A percentile compares a stretch with the other conserved stretches of the same genome.
These are phyloP conservation scores for Phylloporus scabripes DNA, from an alignment of 768 basidiomycete species.

Conservation along the genomic window DNA sequence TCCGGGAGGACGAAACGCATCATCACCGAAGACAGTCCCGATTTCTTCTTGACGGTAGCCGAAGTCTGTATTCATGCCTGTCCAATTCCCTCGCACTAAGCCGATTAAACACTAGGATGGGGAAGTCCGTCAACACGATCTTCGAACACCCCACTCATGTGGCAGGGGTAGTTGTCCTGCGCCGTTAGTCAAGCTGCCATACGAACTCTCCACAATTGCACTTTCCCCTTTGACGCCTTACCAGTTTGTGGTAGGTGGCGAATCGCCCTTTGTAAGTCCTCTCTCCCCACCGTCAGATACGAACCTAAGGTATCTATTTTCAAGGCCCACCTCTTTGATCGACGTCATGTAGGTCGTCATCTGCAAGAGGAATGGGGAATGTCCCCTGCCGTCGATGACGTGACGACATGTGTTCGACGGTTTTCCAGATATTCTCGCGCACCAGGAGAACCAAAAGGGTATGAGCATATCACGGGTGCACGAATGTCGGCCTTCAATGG, in stretches of 20 bases:
- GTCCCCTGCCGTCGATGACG: constrained; percentile 39
- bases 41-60: constrained; percentile 72
- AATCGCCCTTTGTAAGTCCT: constrained; percentile 62
- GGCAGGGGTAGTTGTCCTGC: constrained; percentile 51
- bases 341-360: constrained; percentile 61
- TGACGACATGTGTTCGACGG: constrained; percentile 76
- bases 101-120: constrained; percentile 56
- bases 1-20: constrained; percentile 68
- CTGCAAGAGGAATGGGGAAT: constrained; percentile 69
- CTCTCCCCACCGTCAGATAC: neutral
- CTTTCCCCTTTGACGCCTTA: constrained; percentile 76
- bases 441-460: constrained; percentile 31
- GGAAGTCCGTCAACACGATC: constrained; percentile 81
- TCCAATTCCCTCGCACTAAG: constrained; percentile 8
- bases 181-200: constrained; percentile 59
- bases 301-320: constrained; percentile 1
- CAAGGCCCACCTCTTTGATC: constrained; percentile 57
- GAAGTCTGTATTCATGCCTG: constrained; percentile 45
- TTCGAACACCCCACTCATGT: constrained; percentile 68
- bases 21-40: constrained; percentile 72
- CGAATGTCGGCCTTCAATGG: constrained; percentile 66
- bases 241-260: constrained; percentile 81
- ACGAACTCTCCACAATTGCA: constrained; percentile 67
- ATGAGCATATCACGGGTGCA: constrained; percentile 72
- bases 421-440: constrained; percentile 53